A percentile compares a stretch with the other conserved stretches of the same genome.
These are phyloP conservation scores for Babesia bigemina DNA, from an alignment of 169 alveolate species.

Conservation along the genomic window DNA sequence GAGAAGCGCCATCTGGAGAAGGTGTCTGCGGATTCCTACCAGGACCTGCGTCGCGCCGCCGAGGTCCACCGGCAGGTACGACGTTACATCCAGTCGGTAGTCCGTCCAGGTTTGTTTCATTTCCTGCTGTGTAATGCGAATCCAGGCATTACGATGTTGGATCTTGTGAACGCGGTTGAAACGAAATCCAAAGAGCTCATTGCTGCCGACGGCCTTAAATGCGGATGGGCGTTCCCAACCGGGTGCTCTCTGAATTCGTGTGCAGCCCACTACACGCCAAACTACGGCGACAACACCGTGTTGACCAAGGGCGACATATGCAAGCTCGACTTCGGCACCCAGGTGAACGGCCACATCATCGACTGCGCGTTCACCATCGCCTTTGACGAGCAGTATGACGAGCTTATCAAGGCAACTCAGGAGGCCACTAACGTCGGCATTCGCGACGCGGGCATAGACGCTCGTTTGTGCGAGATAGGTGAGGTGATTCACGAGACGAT, in stretches of 20 bases:
- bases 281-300: constrained; percentile 87
- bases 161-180: constrained; percentile 95
- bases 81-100: constrained; percentile 92
- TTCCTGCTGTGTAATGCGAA: background rate
- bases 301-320: constrained; percentile 86
- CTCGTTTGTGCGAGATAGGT: constrained; percentile 94
- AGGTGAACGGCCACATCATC: constrained; percentile 97
- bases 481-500: constrained; percentile 97
- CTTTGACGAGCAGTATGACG: constrained; percentile 85
- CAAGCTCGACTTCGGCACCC: constrained; percentile 99
- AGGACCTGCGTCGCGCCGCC: constrained; percentile 96
- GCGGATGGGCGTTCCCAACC: constrained; percentile 99
- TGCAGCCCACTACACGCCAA: constrained; percentile 99
- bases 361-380: constrained; percentile 99
- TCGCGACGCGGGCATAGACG: constrained; percentile 98
- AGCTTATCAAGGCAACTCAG: constrained; percentile 91
- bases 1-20: constrained; percentile 91
- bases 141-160: constrained; percentile 91
- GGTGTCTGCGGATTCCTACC: constrained; percentile 83
- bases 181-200: constrained; percentile 93
- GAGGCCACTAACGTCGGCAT: constrained; percentile 99
- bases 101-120: constrained; percentile 85
- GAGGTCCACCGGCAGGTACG: constrained; percentile 99
- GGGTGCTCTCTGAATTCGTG: constrained; percentile 96
- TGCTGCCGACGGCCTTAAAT: constrained; percentile 92